Evolutionary conservation across 495 filamentous ascomycete species (phyloP), one percentile per base, ranked within the genome.

Genomic region (Penicillium simplicissimum): DNA sequence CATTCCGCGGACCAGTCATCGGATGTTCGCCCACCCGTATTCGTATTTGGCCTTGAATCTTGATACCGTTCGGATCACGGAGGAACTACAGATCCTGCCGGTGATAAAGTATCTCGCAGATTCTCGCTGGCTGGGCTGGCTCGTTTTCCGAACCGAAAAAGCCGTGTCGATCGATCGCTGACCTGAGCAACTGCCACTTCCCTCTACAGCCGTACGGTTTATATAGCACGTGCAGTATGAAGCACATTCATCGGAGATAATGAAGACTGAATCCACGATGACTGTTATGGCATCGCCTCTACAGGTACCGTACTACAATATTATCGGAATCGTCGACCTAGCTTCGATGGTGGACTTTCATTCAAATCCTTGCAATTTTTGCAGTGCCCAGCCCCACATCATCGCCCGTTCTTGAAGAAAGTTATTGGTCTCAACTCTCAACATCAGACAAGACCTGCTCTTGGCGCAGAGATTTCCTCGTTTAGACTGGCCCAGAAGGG

Each of bases 21-120:
- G 21, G 45, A n/a, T 49, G 45, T 49, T 31, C 13, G 45, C 23
- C 45, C 45, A 49, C 45, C 45, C 45, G 45, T 49, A 49, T 49
- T 49, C 45, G 45, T 49, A 49, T 23, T 13, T 15, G 15, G 45
- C 1, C 45, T 14, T 49, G 13, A 11, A 25, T 25, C 23, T 25
- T 25, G 45, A 11, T 38, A 4, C 3, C 13, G 13, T 38, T 14
- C 15, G 13, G 13, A 38, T 5, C 15, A 14, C 36, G 13, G 36
- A 38, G 40, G n/a, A 43, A 17, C 23, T 25, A 25, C 23, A 25
- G 23, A 25, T 25, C 23, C 23, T 25, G 23, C 23, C 11, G 9
- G 19, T 31, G 28, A 31, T 6, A 31, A 8, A 13, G n/a, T n/a
- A n/a, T n/a, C n/a, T n/a, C n/a, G n/a, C n/a, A n/a, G n/a, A n/a